phyloP scores from a whole-genome alignment of 2,329 filamentous ascomycete species.

The Cercospora citrullina region DNA sequence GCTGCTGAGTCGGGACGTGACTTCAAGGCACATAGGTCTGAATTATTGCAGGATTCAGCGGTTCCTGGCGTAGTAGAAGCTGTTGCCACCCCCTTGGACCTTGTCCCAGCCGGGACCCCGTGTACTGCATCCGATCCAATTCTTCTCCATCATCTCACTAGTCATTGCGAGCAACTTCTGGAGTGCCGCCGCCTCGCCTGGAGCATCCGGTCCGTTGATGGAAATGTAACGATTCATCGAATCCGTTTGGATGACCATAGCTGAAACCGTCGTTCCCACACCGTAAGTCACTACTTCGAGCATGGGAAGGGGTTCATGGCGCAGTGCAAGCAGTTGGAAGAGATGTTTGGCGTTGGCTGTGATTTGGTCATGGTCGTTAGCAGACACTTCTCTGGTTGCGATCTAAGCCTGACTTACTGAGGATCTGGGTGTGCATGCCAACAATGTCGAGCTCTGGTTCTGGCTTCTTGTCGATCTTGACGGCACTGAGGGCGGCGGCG shows the following conservation, averaged over 20 bases:
- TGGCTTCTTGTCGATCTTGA: not conserved
- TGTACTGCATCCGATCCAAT: not conserved
- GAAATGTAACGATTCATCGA: fast-evolving
- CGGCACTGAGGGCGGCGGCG: not conserved
- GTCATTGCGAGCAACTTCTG: not conserved
- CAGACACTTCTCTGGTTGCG: too few species aligned
- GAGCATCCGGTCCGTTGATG: not conserved
- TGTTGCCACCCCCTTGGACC: not conserved
- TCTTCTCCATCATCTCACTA: not conserved
- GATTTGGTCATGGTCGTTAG: not conserved
- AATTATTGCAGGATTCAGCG: too few species aligned
- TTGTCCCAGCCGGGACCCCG: too few species aligned
- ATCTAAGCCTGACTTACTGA: not conserved
- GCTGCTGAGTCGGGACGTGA: too few species aligned
- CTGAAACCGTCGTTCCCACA: not conserved
- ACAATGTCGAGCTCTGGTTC: not conserved
- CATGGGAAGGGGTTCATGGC: too few species aligned
- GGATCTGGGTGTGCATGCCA: not conserved
- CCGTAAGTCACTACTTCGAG: too few species aligned
- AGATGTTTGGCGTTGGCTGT: not conserved
- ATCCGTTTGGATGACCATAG: not conserved
- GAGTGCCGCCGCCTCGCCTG: not conserved
- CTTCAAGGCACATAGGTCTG: too few species aligned
- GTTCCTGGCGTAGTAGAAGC: not conserved
- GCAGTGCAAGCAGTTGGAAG: not conserved